A percentile compares a stretch with the other conserved stretches of the same genome.
phyloP scores from a whole-genome alignment of 2,329 filamentous ascomycete genomes.

The Monosporascus cannonballus region DNA sequence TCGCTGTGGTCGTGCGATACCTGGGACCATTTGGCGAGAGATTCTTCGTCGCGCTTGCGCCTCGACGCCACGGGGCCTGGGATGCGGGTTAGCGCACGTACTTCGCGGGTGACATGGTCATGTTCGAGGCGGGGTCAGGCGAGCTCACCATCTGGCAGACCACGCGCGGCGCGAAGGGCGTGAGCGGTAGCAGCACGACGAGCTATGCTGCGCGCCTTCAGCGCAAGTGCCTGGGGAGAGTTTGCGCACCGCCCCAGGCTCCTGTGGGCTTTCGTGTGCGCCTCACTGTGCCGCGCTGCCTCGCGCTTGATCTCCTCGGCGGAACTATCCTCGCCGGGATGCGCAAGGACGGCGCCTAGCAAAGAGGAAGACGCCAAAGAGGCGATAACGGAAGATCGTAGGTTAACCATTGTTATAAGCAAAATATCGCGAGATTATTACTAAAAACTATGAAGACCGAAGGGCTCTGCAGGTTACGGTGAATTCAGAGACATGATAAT shows the following conservation, averaged over 20 bases:
- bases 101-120: not conserved
- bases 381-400: slow-evolving; percentile 16
- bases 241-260: slow-evolving; percentile 31
- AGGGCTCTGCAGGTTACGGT: no score
- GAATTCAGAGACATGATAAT: no score
- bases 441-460: no score
- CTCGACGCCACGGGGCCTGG: slow-evolving; percentile 19
- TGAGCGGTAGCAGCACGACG: slow-evolving; percentile 31
- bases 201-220: slow-evolving; percentile 30
- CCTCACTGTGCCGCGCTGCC: slow-evolving; percentile 25
- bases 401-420: slow-evolving; percentile 16
- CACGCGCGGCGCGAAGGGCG: slow-evolving; percentile 30
- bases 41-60: slow-evolving; percentile 21
- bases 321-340: slow-evolving; percentile 30
- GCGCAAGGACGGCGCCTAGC: slow-evolving; percentile 24
- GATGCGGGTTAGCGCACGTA: not conserved
- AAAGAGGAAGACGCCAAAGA: slow-evolving; percentile 18
- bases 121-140: not conserved
- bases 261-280: slow-evolving; percentile 28
- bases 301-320: slow-evolving; percentile 23
- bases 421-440: no score
- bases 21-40: slow-evolving; percentile 19
- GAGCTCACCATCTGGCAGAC: slow-evolving; percentile 17
- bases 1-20: slow-evolving; percentile 17
- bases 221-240: slow-evolving; percentile 28